Evolutionary conservation across 208 protist species (phyloP), one percentile per base, ranked within the genome.

Genomic region (Wallacemonas sp.): DNA sequence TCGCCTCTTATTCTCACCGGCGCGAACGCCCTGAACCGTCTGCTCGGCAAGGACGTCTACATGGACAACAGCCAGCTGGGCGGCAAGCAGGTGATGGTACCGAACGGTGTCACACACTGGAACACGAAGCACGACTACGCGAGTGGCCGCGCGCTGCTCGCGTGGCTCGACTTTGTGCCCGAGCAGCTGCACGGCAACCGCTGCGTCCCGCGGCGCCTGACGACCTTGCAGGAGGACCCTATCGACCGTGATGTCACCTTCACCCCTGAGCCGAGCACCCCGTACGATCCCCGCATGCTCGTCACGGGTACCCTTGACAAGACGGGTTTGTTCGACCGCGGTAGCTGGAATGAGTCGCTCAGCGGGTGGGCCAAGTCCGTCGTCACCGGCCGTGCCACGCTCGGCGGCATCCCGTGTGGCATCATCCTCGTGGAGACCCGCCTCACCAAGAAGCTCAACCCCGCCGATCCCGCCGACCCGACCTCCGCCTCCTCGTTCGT

Each of bases 401-500:
- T 99, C 6, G 98, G 98, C 63, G 98, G 98, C 72, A 97, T 99
- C 38, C 98, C 98, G 13, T 85, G 99, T 50, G 98, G 98, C 68
- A 85, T 99, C 26, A 98, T 99, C 70, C 93, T 97, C 1, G 97
- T 99, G 15, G 97, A 99, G 73, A 99, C 98, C 32, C 89, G 97
- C n/a, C 81, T 94, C 17, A 85, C 97, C 45, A 93, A 98, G 71
- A 81, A 91, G 66, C 66, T 94, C 21, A 89, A 91, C 54, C 97
- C 97, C 3, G 97, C 98, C 22, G 97, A 99, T 65, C 97, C 97
- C 15, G 97, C 97, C 34, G 95, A 98, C 73, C 81, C 87, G 17
- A 88, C 79, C 5, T 94, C 87, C 9, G 50, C 83, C 34, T 76
- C 84, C 6, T 74, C 82, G 52, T 85, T 95, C 39, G 62, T 79